A percentile compares a stretch with the other conserved stretches of the same genome.
These are phyloP conservation scores for Chlamydomonas reinhardtii DNA, from an alignment of 163 green algal species.

Conservation along the genomic window DNA sequence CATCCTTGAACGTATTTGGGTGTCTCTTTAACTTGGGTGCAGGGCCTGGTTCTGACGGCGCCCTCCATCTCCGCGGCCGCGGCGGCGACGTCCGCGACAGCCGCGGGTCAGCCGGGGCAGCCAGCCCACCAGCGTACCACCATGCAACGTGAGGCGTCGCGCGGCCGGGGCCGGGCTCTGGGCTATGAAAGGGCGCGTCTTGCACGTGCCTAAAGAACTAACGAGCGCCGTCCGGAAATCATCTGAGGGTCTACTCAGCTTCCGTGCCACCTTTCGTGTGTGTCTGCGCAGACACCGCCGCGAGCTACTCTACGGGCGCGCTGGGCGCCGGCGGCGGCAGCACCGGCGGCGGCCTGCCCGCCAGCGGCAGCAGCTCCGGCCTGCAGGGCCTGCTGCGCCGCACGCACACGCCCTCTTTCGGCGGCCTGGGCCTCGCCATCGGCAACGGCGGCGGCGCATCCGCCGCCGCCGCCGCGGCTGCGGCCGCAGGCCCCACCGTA, in stretches of 20 bases:
- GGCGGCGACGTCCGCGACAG: neutral
- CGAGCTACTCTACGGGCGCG: neutral
- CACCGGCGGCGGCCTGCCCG: constrained; percentile 9
- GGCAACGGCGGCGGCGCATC: neutral
- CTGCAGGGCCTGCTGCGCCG: constrained; percentile 25
- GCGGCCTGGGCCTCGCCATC: neutral
- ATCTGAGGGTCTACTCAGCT: too few relatives aligned
- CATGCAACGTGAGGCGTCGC: too few relatives aligned
- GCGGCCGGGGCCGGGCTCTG: too few relatives aligned
- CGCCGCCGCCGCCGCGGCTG: neutral
- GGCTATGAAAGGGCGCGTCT: too few relatives aligned
- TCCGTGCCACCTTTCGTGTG: neutral
- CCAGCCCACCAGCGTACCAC: neutral
- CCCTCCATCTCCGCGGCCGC: constrained; percentile 2
- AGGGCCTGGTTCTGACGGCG: constrained; percentile 36
- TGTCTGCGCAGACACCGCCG: neutral
- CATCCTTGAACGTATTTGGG: too few relatives aligned
- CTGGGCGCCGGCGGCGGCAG: neutral
- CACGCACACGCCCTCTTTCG: neutral
- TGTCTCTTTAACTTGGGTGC: neutral
- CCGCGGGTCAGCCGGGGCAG: too few relatives aligned
- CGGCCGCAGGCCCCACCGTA: too few relatives aligned
- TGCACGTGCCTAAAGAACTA: too few relatives aligned
- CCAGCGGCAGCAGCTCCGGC: constrained; percentile 19
- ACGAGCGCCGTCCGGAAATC: too few relatives aligned